Base-by-base conservation (phyloP, 2,329 filamentous ascomycete genomes). In the Xylariaceae sp. region DNA sequence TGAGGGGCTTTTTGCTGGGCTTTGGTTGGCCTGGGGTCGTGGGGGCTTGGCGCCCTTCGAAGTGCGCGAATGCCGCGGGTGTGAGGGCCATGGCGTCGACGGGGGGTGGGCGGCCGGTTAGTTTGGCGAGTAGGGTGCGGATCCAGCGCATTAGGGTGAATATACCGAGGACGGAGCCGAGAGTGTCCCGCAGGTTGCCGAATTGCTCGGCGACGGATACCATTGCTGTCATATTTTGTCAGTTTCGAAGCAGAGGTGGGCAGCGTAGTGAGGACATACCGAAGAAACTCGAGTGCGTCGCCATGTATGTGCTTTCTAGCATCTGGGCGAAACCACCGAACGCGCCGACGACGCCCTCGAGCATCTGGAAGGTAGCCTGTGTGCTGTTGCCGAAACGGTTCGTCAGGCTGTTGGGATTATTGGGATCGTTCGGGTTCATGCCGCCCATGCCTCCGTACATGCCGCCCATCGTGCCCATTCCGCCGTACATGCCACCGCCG, bases 241-340 rank as follows among this genome's bases (percentile, higher is more conserved):
- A 47, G 44, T 27, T 11, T 12, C 18, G 14, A 2, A 41, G 2
- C 15, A 18, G 33, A 45, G 11, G 27, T 19, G 42, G 33, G 44
- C 15, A 27, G 15, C 6, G 12, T 31, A 12, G 7, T 11, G 38
- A 31, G 45, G 12, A 71, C 86, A 63, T 80, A 96, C 90, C 91
- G 64, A 97, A 99, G 71, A 99, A 99, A 47, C 90, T 96, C 6
- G 91, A 96, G 71, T 99, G 94, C 0, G 94, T 99, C 30, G 95
- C 94, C 95, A 99, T 99, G 64, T 96, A 99, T 11, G 94, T 97
- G 75, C 94, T 97, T 73, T 99, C 94, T 27, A 99, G 79, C 94
- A 99, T 99, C 75, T 99, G 94, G 11, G 95, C 90, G 66, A 99
- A 97, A 0, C 95, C 94, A 17, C 91, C 91, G 75, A 99, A 99